Percentiles rank a stretch among this genome's conserved stretches.
Evolutionary conservation across 2,329 filamentous ascomycete genomes (phyloP).

Genomic region (Diaporthe australafricana): DNA sequence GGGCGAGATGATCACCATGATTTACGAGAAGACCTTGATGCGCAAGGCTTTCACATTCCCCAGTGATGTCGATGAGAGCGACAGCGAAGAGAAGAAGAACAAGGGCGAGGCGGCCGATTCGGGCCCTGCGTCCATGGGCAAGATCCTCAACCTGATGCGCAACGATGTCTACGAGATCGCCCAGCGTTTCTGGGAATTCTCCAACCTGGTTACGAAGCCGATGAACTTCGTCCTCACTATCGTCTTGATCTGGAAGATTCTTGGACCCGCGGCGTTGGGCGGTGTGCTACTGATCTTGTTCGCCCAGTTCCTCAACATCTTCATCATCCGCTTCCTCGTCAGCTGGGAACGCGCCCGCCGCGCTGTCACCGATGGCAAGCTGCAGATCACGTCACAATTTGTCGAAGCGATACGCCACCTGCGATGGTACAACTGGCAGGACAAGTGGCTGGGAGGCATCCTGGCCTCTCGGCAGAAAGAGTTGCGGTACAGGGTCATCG

Average conservation of each 20-base stretch:
- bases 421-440: slow-evolving; percentile 86
- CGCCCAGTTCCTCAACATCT: slow-evolving; percentile 76
- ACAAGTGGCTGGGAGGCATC: slow-evolving; percentile 77
- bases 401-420: slow-evolving; percentile 87
- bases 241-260: slow-evolving; percentile 79
- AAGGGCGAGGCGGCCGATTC: slow-evolving; percentile 38
- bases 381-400: slow-evolving; percentile 86
- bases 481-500: slow-evolving; percentile 72
- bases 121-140: slow-evolving; percentile 81
- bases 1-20: slow-evolving; percentile 87
- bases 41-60: slow-evolving; percentile 66
- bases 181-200: slow-evolving; percentile 89
- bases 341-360: slow-evolving; percentile 78
- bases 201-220: slow-evolving; percentile 80
- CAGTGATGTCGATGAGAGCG: slow-evolving; percentile 47
- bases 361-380: slow-evolving; percentile 78
- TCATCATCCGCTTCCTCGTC: slow-evolving; percentile 75
- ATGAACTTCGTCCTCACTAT: slow-evolving; percentile 81
- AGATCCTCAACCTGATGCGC: slow-evolving; percentile 89
- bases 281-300: slow-evolving; percentile 77
- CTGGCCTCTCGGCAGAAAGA: slow-evolving; percentile 76
- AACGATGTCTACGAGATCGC: slow-evolving; percentile 85
- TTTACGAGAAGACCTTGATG: slow-evolving; percentile 81
- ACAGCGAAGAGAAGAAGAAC: slow-evolving; percentile 42
- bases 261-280: slow-evolving; percentile 83